These are phyloP conservation scores for Solanum habrochaites DNA, from an alignment of 257 asterid species.

Conservation along the genomic window DNA sequence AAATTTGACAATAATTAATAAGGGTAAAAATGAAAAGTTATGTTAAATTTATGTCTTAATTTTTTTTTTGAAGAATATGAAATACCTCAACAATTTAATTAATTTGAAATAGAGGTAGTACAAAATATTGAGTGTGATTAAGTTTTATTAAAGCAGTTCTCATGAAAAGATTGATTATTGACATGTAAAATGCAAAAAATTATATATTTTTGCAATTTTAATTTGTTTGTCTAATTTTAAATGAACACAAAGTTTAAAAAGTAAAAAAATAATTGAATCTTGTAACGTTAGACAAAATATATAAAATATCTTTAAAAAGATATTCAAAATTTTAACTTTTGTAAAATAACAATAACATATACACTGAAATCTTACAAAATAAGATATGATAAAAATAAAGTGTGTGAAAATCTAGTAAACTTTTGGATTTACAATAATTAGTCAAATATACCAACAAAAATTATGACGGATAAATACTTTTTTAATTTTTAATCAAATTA, in stretches of 20 bases:
- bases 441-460: neutral
- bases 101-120: neutral
- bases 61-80: too few relatives aligned
- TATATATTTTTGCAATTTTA: neutral
- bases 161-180: neutral
- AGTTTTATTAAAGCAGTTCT: neutral
- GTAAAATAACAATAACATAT: neutral
- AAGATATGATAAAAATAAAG: too few relatives aligned
- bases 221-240: neutral
- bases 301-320: too few relatives aligned
- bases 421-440: neutral
- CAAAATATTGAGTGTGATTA: neutral
- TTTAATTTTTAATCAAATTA: too few relatives aligned
- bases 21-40: too few relatives aligned
- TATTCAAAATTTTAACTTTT: neutral
- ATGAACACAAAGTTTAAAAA: neutral
- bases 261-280: neutral
- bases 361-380: too few relatives aligned
- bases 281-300: neutral
- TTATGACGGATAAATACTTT: too few relatives aligned
- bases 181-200: neutral
- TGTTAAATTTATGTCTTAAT: too few relatives aligned
- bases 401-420: fast-evolving
- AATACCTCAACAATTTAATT: too few relatives aligned
- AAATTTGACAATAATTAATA: too few relatives aligned